Evolutionary conservation across 2,329 filamentous ascomycete species (phyloP), one percentile per base, ranked within the genome.

Genomic region (Didymella exigua): DNA sequence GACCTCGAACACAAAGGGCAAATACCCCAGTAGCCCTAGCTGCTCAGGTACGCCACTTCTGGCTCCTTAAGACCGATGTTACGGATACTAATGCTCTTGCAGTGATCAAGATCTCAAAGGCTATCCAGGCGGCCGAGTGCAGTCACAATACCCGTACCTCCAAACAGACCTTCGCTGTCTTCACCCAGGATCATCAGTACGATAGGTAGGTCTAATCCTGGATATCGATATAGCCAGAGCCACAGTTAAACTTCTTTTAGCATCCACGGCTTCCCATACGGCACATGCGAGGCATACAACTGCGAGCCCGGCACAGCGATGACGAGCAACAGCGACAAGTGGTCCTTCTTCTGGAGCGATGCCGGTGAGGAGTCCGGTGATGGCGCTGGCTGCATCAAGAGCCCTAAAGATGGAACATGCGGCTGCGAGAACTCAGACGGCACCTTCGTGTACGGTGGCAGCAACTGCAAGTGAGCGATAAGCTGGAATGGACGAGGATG

Each of bases 181-280:
- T 77, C 64, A 71, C 65, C n/a, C 75, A 72, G 6, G 77, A 82
- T 65, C 78, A 80, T 65, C 63, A 78, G 50, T 80, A 80, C 62
- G 77, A 81, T 58, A 58, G 54, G n/a, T n/a, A n/a, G n/a, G n/a
- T n/a, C n/a, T n/a, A n/a, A n/a, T n/a, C n/a, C n/a, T n/a, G n/a
- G n/a, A n/a, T n/a, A n/a, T n/a, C n/a, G n/a, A n/a, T n/a, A n/a
- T n/a, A n/a, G n/a, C n/a, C n/a, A n/a, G n/a, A n/a, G n/a, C n/a
- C n/a, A n/a, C n/a, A n/a, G n/a, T n/a, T n/a, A n/a, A n/a, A n/a
- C n/a, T n/a, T n/a, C n/a, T n/a, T n/a, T n/a, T n/a, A n/a, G n/a
- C n/a, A n/a, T 62, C 55, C 49, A 80, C 54, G 80, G 80, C 21
- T 75, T 73, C 2, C 79, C 79, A 2, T 82, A 82, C 61, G 80